A percentile compares a stretch with the other conserved stretches of the same genome.
These are phyloP conservation scores for Tricholomella constricta DNA, from an alignment of 768 basidiomycete genomes.

Conservation along the genomic window DNA sequence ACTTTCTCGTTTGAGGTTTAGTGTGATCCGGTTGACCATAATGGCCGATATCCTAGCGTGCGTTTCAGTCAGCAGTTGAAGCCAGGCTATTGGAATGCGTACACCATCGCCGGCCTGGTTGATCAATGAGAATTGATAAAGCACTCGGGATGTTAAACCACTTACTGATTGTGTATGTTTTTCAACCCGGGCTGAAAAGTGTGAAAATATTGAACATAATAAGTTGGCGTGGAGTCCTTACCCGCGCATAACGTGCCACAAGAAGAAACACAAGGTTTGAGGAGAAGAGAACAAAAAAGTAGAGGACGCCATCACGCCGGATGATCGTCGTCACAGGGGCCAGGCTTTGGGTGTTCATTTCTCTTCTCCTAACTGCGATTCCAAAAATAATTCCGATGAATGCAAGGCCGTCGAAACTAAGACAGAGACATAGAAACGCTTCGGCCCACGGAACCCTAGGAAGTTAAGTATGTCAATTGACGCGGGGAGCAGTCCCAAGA, in stretches of 20 bases:
- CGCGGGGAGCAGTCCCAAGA: not conserved
- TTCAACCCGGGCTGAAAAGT: not conserved
- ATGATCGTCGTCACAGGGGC: slow-evolving; percentile 8
- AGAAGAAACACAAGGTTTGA: slow-evolving; percentile 22
- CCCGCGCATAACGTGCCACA: slow-evolving; percentile 14
- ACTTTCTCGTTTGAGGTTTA: not conserved
- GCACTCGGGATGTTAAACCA: not conserved
- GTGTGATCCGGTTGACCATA: not conserved
- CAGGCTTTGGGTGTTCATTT: not conserved
- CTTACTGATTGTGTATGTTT: not conserved
- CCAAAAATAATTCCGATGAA: slow-evolving; percentile 14
- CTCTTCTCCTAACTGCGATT: not conserved
- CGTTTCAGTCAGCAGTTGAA: not conserved
- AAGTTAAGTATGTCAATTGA: not conserved
- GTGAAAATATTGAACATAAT: not conserved
- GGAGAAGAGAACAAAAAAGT: slow-evolving; percentile 22
- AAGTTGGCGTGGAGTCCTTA: not conserved
- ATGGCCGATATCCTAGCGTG: not conserved
- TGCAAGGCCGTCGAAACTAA: slow-evolving; percentile 20
- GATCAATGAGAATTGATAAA: not conserved
- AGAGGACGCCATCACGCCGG: slow-evolving; percentile 18
- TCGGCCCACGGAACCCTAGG: slow-evolving; percentile 5
- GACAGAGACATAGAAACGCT: slow-evolving; percentile 16
- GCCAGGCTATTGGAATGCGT: not conserved
- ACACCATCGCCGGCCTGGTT: not conserved